Conservation (phyloP, 1,139 yeast genomes). For the Groenewaldozyma auringiensis region DNA sequence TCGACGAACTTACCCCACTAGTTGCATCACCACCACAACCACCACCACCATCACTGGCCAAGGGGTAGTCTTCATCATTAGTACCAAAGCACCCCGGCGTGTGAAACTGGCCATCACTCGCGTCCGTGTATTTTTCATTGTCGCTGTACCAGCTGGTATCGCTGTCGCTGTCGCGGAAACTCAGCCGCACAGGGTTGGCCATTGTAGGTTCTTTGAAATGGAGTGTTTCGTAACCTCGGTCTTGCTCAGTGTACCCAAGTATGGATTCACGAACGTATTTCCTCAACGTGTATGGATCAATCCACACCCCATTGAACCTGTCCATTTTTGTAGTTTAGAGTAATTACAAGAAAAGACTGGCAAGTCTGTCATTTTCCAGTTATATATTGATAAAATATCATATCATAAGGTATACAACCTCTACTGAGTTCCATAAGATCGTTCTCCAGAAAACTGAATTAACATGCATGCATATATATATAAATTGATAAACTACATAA, state of each 20-base stretch:
- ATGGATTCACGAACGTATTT: neutral
- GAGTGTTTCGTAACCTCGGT: neutral
- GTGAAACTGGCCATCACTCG: neutral
- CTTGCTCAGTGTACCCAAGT: neutral
- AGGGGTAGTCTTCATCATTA: neutral
- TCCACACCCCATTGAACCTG: neutral
- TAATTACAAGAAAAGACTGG: no score
- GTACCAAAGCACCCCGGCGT: no score
- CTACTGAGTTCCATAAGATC: neutral
- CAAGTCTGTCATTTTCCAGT: no score
- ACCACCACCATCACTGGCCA: neutral
- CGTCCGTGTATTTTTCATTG: neutral
- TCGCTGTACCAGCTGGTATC: neutral
- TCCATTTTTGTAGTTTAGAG: no score
- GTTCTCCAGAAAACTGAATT: neutral
- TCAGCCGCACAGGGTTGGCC: neutral
- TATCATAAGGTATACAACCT: neutral
- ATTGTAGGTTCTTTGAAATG: neutral
- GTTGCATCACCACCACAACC: neutral
- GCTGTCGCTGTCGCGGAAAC: neutral
- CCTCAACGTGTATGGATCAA: neutral
- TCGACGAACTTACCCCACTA: neutral
- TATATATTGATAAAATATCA: no score
- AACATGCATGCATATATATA: no score
- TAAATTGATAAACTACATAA: no score